Conservation (phyloP, 108 stramenopile species). For the Cafeteria roenbergensis region DNA sequence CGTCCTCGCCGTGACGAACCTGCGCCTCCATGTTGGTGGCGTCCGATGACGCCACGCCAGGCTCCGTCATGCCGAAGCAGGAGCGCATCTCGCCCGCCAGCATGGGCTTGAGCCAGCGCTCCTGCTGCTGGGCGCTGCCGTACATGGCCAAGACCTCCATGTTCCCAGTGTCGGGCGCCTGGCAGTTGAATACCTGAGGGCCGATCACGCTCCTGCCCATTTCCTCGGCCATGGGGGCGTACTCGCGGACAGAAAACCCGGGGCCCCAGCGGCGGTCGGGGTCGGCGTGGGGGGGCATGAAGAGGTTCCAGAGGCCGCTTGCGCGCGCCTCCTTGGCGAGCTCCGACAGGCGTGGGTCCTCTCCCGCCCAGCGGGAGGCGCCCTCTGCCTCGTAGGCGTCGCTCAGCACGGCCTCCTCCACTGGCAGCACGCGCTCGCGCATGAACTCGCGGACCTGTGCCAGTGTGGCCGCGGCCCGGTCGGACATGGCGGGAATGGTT, state of each 20-base stretch:
- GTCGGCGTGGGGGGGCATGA: conserved; percentile 26
- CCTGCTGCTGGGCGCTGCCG: conserved; percentile 27
- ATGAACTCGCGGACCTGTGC: neutral
- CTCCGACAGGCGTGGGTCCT: conserved; percentile 17
- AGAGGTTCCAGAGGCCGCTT: conserved; percentile 81
- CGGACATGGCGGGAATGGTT: too few species aligned
- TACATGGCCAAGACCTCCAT: conserved; percentile 42
- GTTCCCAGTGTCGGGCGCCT: conserved; percentile 44
- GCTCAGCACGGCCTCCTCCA: neutral
- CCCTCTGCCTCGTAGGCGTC: neutral
- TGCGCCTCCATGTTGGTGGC: conserved; percentile 32
- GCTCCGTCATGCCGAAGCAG: conserved; percentile 43
- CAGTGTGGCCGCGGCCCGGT: neutral
- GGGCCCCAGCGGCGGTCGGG: neutral
- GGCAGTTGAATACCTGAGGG: conserved; percentile 43
- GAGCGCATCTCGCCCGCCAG: conserved; percentile 33
- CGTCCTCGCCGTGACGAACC: conserved; percentile 8
- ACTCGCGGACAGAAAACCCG: conserved; percentile 1
- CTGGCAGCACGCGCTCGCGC: neutral
- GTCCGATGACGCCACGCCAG: conserved; percentile 34
- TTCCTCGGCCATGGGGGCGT: conserved; percentile 24
- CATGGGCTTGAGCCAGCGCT: conserved; percentile 28
- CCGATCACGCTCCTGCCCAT: conserved; percentile 35
- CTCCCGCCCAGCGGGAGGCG: neutral
- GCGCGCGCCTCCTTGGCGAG: conserved; percentile 53